Evolutionary conservation across 108 stramenopile species (phyloP).

Genomic region (Discostella stelligeroides): DNA sequence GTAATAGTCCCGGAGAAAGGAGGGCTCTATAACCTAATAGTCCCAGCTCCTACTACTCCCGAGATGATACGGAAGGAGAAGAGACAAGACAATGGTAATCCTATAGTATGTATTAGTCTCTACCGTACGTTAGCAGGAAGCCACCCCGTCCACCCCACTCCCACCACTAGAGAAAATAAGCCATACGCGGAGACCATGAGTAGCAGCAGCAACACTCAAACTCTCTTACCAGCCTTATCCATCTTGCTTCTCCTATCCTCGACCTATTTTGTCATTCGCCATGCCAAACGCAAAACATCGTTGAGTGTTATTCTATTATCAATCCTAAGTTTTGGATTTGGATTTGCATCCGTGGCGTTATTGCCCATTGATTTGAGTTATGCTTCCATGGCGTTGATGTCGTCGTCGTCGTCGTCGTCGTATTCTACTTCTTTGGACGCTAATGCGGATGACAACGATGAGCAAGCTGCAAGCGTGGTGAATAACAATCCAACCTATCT

Average conservation of each 20-base stretch:
- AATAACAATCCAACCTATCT: slow-evolving; percentile 47
- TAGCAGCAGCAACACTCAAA: too few species aligned
- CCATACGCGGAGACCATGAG: too few species aligned
- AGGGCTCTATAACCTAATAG: too few species aligned
- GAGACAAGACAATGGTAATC: too few species aligned
- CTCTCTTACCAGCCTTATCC: slow-evolving; percentile 15
- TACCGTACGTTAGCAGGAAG: too few species aligned
- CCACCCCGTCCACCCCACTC: too few species aligned
- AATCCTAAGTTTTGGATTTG: slow-evolving; percentile 44
- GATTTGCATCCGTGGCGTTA: slow-evolving; percentile 47
- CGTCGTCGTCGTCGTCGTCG: not conserved
- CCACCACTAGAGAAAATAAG: too few species aligned
- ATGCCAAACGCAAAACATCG: slow-evolving; percentile 50
- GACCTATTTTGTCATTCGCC: slow-evolving; percentile 48
- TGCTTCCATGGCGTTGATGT: slow-evolving; percentile 6
- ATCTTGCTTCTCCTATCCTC: slow-evolving; percentile 41
- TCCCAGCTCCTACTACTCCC: too few species aligned
- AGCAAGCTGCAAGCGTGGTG: not conserved
- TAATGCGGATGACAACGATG: not conserved
- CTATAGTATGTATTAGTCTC: too few species aligned
- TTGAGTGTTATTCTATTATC: slow-evolving; percentile 30
- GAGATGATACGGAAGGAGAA: too few species aligned
- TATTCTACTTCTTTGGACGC: not conserved
- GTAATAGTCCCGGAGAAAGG: too few species aligned
- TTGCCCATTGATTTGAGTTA: slow-evolving; percentile 62